Conservation (phyloP, 345 rosid genomes). For the Aquilaria malaccensis region DNA sequence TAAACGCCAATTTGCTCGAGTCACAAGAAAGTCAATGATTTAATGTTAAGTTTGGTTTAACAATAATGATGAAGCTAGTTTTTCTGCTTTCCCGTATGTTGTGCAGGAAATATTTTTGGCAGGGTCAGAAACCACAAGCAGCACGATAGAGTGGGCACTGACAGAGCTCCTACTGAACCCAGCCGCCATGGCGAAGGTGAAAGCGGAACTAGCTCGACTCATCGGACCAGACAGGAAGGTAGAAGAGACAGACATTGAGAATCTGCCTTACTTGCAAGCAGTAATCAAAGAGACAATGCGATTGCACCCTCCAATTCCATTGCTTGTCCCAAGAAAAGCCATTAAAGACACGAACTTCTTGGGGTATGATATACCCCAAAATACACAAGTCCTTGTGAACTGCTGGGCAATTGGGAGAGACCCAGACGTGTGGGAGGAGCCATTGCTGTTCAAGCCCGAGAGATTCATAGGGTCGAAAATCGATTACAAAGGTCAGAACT, state of each 20-base stretch:
- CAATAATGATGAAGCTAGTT: neutral
- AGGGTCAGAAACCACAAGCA: slow-evolving; percentile 53
- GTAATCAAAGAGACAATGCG: slow-evolving; percentile 46
- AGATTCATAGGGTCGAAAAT: slow-evolving; percentile 17
- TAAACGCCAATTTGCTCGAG: slow-evolving; percentile 6
- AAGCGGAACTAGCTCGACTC: slow-evolving; percentile 38
- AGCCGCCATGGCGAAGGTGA: slow-evolving; percentile 31
- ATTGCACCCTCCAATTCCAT: slow-evolving; percentile 52
- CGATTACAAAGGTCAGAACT: slow-evolving; percentile 18
- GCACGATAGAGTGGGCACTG: slow-evolving; percentile 65
- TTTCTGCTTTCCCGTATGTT: neutral
- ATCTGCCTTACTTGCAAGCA: slow-evolving; percentile 47
- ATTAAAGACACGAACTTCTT: slow-evolving; percentile 32
- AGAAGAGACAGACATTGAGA: slow-evolving; percentile 43
- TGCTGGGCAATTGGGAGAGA: slow-evolving; percentile 67
- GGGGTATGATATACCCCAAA: slow-evolving; percentile 43
- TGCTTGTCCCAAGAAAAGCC: slow-evolving; percentile 48
- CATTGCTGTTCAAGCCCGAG: slow-evolving; percentile 23
- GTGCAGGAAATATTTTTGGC: slow-evolving; percentile 57
- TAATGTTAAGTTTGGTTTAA: neutral
- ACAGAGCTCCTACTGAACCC: slow-evolving; percentile 51
- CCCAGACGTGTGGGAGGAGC: slow-evolving; percentile 43
- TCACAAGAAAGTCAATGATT: too few species aligned
- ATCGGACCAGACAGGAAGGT: slow-evolving; percentile 34
- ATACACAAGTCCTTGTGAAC: slow-evolving; percentile 44